Evolutionary conservation across 192 early-diverging fungal genomes (phyloP), one percentile per base, ranked within the genome.

Genomic region (Backusella mclennaniae): DNA sequence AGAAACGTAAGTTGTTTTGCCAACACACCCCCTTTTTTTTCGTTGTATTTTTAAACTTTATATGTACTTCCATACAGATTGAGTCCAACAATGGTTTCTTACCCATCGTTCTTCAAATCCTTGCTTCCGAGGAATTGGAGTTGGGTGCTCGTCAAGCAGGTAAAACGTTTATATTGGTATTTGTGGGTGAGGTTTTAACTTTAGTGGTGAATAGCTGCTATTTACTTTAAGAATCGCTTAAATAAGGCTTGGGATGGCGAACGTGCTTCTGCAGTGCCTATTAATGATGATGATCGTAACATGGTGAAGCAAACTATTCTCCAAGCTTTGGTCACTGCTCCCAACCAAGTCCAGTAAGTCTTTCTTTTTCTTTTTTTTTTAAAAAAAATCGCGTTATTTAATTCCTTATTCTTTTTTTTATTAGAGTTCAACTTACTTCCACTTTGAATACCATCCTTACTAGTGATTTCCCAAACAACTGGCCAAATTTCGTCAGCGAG

Each of bases 211-310:
- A 39, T 35, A 89, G 87, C 84, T 75, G 86, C 95, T 11, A 93
- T 97, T 77, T 96, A 94, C 88, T 95, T 97, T 83, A 97, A 97
- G 79, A 97, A 97, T 84, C 85, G 92, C 8, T 80, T 96, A 41
- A 82, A 83, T 35, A 88, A 87, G 72, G 88, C 89, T 19, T 97
- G 96, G 96, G 79, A 87, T 59, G 41, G 84, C 66, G 41, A 74
- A 66, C 75, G 82, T 49, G 19, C 59, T 39, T 44, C 83, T 66
- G 63, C 77, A 72, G 67, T 78, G 73, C 76, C 78, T 72, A 92
- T 93, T 74, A 84, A 82, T 38, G 92, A 93, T 21, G 86, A 76
- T 59, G 97, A 98, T 82, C 91, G 90, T 44, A 82, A 75, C 12
- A 82, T 90, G 69, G 87, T 96, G 59, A 87, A 89, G 68, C 86